Conservation (phyloP, 2,329 filamentous ascomycete species). For the Pseudogymnoascus sp. region DNA sequence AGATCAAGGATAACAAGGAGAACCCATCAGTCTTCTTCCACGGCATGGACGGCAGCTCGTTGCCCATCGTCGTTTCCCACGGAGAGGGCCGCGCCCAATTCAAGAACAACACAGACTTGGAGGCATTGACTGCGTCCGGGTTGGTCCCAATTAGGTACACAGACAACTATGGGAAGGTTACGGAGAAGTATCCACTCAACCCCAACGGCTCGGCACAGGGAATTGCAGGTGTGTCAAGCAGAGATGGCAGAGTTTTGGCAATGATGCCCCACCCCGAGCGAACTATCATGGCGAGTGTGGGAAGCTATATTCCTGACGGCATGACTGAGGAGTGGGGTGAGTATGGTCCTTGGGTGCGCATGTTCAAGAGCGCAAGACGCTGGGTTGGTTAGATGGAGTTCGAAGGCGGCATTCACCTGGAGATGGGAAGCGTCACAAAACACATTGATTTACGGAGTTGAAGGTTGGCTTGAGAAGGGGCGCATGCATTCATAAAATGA, state of each 20-base stretch:
- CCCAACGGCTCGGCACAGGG: conserved; percentile 64
- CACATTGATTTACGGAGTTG: neutral
- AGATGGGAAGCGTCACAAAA: neutral
- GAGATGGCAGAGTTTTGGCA: conserved; percentile 59
- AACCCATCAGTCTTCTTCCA: conserved; percentile 75
- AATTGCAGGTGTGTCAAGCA: conserved; percentile 58
- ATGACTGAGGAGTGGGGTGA: conserved; percentile 56
- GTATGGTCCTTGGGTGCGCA: conserved; percentile 59
- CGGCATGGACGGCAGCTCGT: conserved; percentile 71
- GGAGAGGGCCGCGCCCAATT: conserved; percentile 81
- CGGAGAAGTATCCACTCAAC: conserved; percentile 82
- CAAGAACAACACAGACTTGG: conserved; percentile 41
- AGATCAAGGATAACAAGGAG: conserved; percentile 55
- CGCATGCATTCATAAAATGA: neutral
- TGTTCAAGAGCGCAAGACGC: conserved; percentile 65
- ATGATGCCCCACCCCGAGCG: conserved; percentile 71
- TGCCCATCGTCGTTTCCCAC: conserved; percentile 85
- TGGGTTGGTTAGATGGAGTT: conserved; percentile 52
- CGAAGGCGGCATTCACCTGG: neutral
- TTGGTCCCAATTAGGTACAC: conserved; percentile 75
- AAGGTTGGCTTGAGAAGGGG: neutral
- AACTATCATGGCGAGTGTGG: conserved; percentile 57
- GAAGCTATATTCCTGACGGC: conserved; percentile 54
- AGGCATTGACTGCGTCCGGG: conserved; percentile 52
- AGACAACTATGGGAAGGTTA: conserved; percentile 68